These are phyloP conservation scores for Solanum hybrid DNA, from an alignment of 305 asterid species.

Conservation along the genomic window DNA sequence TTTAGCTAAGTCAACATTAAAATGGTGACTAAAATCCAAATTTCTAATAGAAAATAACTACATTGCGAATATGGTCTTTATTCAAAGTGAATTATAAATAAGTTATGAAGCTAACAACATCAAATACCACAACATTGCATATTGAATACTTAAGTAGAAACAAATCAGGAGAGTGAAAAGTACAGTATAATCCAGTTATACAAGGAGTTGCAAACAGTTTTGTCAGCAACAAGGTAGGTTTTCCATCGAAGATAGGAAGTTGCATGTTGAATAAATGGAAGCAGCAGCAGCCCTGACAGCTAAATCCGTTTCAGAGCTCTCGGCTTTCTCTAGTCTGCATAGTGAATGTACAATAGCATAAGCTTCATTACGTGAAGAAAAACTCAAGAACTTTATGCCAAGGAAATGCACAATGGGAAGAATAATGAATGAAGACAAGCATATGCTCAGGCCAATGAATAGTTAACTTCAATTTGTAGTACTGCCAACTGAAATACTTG, in stretches of 20 bases:
- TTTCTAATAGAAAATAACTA: background rate
- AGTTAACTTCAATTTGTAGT: background rate
- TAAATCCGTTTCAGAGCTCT: slow-evolving; percentile 45
- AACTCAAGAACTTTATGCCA: background rate
- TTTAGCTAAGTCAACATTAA: background rate
- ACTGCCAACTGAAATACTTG: background rate
- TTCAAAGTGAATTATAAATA: background rate
- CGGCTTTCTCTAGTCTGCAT: slow-evolving; percentile 43
- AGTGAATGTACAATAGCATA: background rate
- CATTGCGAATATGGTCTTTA: background rate
- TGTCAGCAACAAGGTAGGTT: slow-evolving; percentile 35
- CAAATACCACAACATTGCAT: background rate
- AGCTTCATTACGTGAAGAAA: background rate
- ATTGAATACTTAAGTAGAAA: background rate
- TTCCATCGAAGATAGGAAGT: slow-evolving; percentile 54
- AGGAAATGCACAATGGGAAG: background rate
- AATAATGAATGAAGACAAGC: background rate
- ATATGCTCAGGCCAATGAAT: background rate
- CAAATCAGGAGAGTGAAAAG: background rate
- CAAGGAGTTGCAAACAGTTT: background rate
- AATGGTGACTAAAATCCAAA: background rate
- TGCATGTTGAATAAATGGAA: slow-evolving; percentile 85
- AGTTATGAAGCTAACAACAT: background rate
- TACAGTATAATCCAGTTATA: background rate
- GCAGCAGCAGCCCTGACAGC: slow-evolving; percentile 89